Evolutionary conservation across 352 stramenopile genomes (phyloP), one percentile per base, ranked within the genome.

Genomic region (Phytophthora meadii): DNA sequence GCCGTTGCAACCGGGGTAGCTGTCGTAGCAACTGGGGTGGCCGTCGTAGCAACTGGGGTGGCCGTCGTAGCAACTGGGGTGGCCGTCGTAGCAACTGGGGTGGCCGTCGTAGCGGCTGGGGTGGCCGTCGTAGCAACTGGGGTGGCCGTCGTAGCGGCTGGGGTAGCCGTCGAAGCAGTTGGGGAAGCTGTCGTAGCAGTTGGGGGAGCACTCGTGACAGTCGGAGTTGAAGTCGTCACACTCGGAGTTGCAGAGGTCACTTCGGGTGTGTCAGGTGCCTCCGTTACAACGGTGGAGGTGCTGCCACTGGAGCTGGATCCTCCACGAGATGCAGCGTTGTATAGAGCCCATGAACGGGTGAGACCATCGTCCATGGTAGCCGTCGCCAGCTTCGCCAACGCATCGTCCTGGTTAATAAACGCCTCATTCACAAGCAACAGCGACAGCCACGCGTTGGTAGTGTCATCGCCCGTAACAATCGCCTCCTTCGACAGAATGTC

Each of bases 391-490:
- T 79, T 81, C 9, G 59, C 30, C 28, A 94, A 53, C 9, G 83
- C 74, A 27, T 75, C 72, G 17, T 70, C 51, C 61, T 87, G 79
- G 65, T 91, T 72, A 54, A 94, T 74, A 4, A 70, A 65, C 11
- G 86, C 86, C 54, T 90, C 72, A 70, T 92, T 94, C 58, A 88
- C 76, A 32, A 88, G 85, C 52, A 94, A 32, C 54, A 94, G 63
- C 39, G 86, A 94, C 24, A 89, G 55, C 78, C 83, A 92, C 14
- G 86, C 66, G 57, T 89, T 89, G 32, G 66, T 80, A 15, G 67
- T 62, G 41, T 89, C 68, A 17, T 55, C 65, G n/a, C 61, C 42
- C 30, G 55, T 70, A 11, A 94, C 78, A 56, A 90, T 85, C 25
- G 74, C 34, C 40, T 90, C 77, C 47, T 92, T 91, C 7, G 83